Conservation (phyloP, 768 basidiomycete genomes). For the Harrya chromipes region DNA sequence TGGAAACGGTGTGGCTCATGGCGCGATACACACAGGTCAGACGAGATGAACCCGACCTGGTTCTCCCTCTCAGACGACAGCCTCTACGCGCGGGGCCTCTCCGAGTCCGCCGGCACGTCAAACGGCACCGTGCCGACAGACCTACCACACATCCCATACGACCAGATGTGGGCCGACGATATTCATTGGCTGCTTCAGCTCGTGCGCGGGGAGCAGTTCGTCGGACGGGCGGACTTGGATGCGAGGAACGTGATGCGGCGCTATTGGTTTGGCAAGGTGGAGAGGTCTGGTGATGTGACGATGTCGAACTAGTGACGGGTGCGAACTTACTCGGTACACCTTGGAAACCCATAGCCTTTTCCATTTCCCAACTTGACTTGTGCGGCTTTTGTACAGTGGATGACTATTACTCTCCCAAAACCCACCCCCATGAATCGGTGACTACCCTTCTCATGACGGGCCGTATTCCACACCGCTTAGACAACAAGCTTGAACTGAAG, state of each 20-base stretch:
- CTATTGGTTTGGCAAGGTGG: conserved; percentile 69
- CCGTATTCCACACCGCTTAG: too few relatives aligned
- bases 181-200: conserved; percentile 67
- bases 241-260: conserved; percentile 78
- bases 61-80: conserved; percentile 42
- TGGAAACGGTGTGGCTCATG: too few relatives aligned
- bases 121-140: background rate
- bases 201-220: conserved; percentile 37
- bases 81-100: conserved; percentile 7
- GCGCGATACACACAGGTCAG: too few relatives aligned
- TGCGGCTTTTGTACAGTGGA: too few relatives aligned
- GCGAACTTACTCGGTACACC: too few relatives aligned
- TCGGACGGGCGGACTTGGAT: conserved; percentile 59
- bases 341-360: too few relatives aligned
- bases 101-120: background rate
- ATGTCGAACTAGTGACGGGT: background rate
- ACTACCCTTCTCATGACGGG: too few relatives aligned
- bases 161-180: conserved; percentile 60
- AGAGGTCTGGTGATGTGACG: background rate
- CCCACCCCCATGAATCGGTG: too few relatives aligned
- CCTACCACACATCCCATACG: conserved; percentile 55
- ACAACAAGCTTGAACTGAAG: too few relatives aligned
- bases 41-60: conserved; percentile 89
- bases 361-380: too few relatives aligned
- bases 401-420: too few relatives aligned